These are phyloP conservation scores for Diplotaxis tenuifolia DNA, from an alignment of 345 rosid genomes.

Conservation along the genomic window DNA sequence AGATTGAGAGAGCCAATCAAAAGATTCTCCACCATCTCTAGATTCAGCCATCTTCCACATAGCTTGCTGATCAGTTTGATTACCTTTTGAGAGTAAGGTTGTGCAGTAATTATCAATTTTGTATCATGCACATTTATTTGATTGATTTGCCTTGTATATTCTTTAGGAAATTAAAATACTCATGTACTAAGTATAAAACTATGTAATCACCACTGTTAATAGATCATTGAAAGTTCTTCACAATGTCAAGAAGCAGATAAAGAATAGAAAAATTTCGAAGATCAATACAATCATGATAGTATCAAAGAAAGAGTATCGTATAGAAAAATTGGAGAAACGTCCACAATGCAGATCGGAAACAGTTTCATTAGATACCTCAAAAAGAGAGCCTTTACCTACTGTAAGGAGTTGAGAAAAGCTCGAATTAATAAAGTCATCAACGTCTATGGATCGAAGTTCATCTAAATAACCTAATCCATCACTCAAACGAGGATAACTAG, in stretches of 20 bases:
- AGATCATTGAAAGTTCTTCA: background rate
- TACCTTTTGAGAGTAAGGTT: background rate
- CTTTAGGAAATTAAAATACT: background rate
- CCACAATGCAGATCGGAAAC: background rate
- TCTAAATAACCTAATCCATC: background rate
- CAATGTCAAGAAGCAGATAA: background rate
- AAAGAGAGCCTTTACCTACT: background rate
- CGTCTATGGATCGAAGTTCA: background rate
- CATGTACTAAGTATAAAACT: background rate
- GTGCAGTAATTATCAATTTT: background rate
- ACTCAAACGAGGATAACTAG: background rate
- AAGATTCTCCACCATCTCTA: too few species aligned
- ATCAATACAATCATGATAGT: background rate
- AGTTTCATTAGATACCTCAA: background rate
- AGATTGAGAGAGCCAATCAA: too few species aligned
- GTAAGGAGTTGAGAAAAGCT: background rate
- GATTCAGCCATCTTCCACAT: too few species aligned
- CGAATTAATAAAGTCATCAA: background rate
- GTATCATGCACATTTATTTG: background rate
- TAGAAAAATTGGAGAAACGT: background rate
- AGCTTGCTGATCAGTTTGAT: background rate
- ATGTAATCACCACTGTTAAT: background rate
- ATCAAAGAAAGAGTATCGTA: background rate
- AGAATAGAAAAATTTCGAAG: background rate
- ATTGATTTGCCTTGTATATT: background rate